Evolutionary conservation across 2,329 filamentous ascomycete genomes (phyloP).

Genomic region (Chaetomiaceae sp.): DNA sequence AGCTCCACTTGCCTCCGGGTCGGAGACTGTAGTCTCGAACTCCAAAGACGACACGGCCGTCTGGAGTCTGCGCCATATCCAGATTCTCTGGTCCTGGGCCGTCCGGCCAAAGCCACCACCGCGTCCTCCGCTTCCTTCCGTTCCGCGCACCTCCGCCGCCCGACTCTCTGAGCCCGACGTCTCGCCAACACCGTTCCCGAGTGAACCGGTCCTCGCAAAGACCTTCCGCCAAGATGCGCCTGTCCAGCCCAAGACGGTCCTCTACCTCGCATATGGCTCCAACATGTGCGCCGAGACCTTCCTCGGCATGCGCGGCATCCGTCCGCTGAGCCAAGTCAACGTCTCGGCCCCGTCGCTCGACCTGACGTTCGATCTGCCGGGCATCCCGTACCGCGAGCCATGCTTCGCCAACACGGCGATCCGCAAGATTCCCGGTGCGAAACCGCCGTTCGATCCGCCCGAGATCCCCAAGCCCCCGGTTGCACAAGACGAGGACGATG

Average conservation of each 20-base stretch:
- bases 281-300: constrained; percentile 82
- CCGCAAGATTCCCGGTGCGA: constrained; percentile 47
- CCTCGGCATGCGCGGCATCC: constrained; percentile 69
- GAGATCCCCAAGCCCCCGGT: not conserved
- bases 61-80: constrained; percentile 18
- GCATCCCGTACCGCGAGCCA: constrained; percentile 80
- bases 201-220: constrained; percentile 25
- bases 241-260: constrained; percentile 46
- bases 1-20: not conserved
- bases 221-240: constrained; percentile 24
- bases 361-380: constrained; percentile 81
- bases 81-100: constrained; percentile 17
- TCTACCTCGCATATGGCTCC: constrained; percentile 88
- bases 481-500: not conserved
- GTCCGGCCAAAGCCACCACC: constrained; percentile 2
- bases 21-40: not conserved
- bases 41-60: constrained; percentile 17
- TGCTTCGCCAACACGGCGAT: constrained; percentile 82
- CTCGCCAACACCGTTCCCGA: constrained; percentile 20
- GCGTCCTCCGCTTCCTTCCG: constrained; percentile 26
- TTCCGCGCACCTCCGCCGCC: constrained; percentile 35
- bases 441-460: not conserved
- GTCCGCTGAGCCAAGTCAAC: constrained; percentile 73
- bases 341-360: constrained; percentile 74
- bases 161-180: constrained; percentile 35